Evolutionary conservation across 257 asterid species (phyloP).

Genomic region (Galeopsis tetrahit): DNA sequence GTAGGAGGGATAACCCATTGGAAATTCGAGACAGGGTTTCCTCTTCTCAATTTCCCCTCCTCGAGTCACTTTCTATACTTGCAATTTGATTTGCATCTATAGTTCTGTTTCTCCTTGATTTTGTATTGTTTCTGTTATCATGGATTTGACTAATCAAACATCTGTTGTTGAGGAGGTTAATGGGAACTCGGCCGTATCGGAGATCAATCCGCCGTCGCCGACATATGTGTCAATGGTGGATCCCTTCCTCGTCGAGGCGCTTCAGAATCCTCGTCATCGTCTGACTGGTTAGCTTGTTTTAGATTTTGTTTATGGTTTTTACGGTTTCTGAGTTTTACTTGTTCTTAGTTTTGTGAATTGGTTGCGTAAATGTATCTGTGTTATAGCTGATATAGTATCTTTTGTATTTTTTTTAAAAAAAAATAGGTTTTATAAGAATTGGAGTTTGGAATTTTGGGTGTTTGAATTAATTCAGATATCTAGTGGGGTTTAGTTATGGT

Average conservation of each 20-base stretch:
- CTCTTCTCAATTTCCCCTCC: conserved; percentile 43
- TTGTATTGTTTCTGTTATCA: conserved; percentile 19
- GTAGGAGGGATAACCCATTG: conserved; percentile 42
- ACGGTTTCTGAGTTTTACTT: not conserved
- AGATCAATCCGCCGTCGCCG: conserved; percentile 42
- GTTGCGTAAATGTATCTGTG: not conserved
- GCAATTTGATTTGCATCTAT: conserved; percentile 10
- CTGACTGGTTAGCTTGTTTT: conserved; percentile 65
- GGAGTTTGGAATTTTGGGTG: not conserved
- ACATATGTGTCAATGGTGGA: conserved; percentile 65
- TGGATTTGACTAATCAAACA: conserved; percentile 45
- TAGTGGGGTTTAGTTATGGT: conserved; percentile 25
- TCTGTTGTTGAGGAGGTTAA: conserved; percentile 25
- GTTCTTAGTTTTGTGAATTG: conserved; percentile 3
- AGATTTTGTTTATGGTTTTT: not conserved
- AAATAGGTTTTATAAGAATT: conserved; percentile 21
- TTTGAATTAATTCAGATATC: conserved; percentile 28
- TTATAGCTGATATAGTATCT: not conserved
- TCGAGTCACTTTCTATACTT: conserved; percentile 7
- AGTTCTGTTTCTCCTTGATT: conserved; percentile 20
- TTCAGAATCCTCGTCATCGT: conserved; percentile 92
- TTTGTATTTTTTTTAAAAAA: not conserved
- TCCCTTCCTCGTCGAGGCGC: conserved; percentile 87
- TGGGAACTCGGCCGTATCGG: conserved; percentile 32
- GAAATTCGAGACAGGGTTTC: conserved; percentile 44